Conservation (phyloP, 1,139 yeast species). For the Blastobotrys aristatus region DNA sequence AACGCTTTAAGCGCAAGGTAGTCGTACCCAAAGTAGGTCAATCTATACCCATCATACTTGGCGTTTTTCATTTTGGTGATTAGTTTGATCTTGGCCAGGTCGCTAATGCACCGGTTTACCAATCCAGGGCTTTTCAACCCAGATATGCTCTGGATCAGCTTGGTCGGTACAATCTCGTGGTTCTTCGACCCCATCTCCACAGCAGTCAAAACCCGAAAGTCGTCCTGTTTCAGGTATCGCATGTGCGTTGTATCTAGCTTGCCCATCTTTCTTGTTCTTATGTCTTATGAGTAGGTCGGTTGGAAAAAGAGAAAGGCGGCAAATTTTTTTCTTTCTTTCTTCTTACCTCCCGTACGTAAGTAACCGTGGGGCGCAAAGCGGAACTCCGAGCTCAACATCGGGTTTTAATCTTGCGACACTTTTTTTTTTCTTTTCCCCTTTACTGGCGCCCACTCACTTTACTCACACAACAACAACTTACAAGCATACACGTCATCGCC, state of each 20-base stretch:
- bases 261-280: slow-evolving; percentile 44
- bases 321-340: not conserved
- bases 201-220: slow-evolving; percentile 83
- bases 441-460: too few species aligned
- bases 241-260: slow-evolving; percentile 88
- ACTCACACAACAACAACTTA: too few species aligned
- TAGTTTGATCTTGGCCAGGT: slow-evolving; percentile 78
- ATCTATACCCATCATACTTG: slow-evolving; percentile 79
- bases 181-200: slow-evolving; percentile 84
- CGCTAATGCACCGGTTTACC: slow-evolving; percentile 73
- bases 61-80: slow-evolving; percentile 75
- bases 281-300: not conserved
- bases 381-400: too few species aligned
- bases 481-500: too few species aligned
- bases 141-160: slow-evolving; percentile 72
- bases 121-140: slow-evolving; percentile 73
- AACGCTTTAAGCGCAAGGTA: slow-evolving; percentile 83
- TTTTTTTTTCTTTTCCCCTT: too few species aligned
- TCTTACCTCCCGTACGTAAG: not conserved
- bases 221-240: slow-evolving; percentile 88
- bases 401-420: too few species aligned
- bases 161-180: slow-evolving; percentile 93
- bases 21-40: slow-evolving; percentile 87
- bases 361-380: too few species aligned
- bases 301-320: not conserved